A percentile compares a stretch with the other conserved stretches of the same genome.
phyloP scores from a whole-genome alignment of 805 yeast species.

The Cyberlindnera subsufficiens region DNA sequence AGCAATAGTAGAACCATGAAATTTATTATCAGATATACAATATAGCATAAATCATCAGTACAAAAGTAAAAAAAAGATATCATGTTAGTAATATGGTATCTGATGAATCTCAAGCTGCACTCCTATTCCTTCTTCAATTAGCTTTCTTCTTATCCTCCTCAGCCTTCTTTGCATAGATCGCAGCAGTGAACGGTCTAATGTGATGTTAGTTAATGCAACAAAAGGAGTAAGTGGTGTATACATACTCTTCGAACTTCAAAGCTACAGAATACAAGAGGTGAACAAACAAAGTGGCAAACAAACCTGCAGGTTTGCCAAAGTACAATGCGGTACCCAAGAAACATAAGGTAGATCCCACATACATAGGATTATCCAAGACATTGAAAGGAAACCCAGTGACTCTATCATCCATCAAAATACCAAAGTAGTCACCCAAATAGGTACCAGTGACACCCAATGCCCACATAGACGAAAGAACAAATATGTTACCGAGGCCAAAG shows the following conservation, averaged over 20 bases:
- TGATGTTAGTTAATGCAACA: constrained; percentile 6
- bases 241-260: constrained; percentile 72
- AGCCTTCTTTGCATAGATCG: constrained; percentile 76
- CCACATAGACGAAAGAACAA: constrained; percentile 85
- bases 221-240: not conserved
- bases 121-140: not conserved
- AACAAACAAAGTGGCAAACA: constrained; percentile 67
- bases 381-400: constrained; percentile 94
- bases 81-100: too few relatives aligned
- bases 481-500: constrained; percentile 68
- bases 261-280: constrained; percentile 81
- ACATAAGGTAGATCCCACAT: constrained; percentile 83
- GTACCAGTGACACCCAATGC: constrained; percentile 94
- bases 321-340: constrained; percentile 88
- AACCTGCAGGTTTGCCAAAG: constrained; percentile 87
- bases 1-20: too few relatives aligned
- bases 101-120: too few relatives aligned
- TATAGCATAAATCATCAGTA: too few relatives aligned
- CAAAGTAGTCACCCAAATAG: constrained; percentile 94
- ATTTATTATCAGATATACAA: too few relatives aligned
- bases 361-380: constrained; percentile 91
- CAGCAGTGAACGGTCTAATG: constrained; percentile 77
- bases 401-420: constrained; percentile 85
- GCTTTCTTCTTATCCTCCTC: constrained; percentile 27
- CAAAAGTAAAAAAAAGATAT: too few relatives aligned